phyloP scores from a whole-genome alignment of 805 yeast genomes.

The Debaryomyces maramus region DNA sequence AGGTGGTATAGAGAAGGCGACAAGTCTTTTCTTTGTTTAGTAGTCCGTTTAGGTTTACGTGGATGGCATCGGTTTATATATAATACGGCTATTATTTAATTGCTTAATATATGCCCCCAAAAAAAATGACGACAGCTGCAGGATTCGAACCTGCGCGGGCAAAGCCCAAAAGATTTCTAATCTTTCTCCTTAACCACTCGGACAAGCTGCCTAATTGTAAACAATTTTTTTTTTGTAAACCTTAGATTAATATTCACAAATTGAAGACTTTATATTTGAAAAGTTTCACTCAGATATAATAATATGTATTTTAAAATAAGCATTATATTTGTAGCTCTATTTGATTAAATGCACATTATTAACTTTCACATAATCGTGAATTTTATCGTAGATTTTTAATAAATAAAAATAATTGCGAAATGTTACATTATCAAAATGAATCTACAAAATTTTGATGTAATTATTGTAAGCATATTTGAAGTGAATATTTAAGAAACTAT shows the following conservation, averaged over 20 bases:
- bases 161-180: constrained; percentile 52
- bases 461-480: too few relatives aligned
- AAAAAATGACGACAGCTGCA: constrained; percentile 55
- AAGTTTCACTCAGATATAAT: neutral
- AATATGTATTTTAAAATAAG: too few relatives aligned
- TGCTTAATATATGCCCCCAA: constrained; percentile 3
- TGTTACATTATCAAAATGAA: too few relatives aligned
- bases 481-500: too few relatives aligned
- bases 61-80: neutral
- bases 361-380: too few relatives aligned
- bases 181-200: constrained; percentile 44
- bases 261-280: neutral
- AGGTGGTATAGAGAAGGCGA: constrained; percentile 27
- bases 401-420: too few relatives aligned
- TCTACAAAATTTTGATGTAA: too few relatives aligned
- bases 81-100: neutral
- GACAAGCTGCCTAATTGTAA: constrained; percentile 31
- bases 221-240: neutral
- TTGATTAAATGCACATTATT: too few relatives aligned
- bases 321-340: too few relatives aligned
- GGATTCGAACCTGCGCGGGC: constrained; percentile 69
- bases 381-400: too few relatives aligned
- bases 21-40: constrained; percentile 9
- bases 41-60: neutral
- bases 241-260: too few relatives aligned